Evolutionary conservation across 192 early-diverging fungal species (phyloP), one percentile per base, ranked within the genome.

Genomic region (Rhizoclosmatium globosum): DNA sequence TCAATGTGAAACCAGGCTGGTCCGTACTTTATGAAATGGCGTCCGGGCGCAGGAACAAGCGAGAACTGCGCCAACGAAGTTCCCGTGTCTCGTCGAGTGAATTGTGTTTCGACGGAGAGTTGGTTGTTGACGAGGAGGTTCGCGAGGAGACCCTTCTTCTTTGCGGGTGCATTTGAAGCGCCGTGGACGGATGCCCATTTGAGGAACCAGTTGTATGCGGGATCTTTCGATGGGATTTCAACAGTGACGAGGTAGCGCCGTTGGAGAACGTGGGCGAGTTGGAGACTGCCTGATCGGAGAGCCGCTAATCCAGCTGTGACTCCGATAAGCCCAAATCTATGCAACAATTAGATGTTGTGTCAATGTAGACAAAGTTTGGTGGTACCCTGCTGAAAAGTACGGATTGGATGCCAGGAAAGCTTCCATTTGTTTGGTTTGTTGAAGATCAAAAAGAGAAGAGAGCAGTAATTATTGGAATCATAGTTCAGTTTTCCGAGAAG

Each of bases 201-300:
- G 23, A 98, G 85, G 68, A 98, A 93, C 97, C 97, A 99, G 39
- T 89, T 82, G 85, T 98, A 98, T 47, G 92, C 92, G 71, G 94
- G 94, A 82, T 99, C 97, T 79, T 97, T 96, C 78, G 90, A 92
- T 9, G 95, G 95, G 61, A 99, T 97, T 79, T 99, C 97, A 62
- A 99, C 88, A 3, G 95, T 92, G 6, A 96, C 95, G 11, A 99
- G 85, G 11, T 98, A 81, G 48, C 93, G 89, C 23, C 96, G 92
- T 57, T 91, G 90, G 21, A 92, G 82, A 13, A 96, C 47, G 1
- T 90, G 88, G 15, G 91, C 89, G 19, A 92, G 93, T 3, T 93
- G 86, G 0, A 89, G 82, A 0, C 92, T 83, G 31, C 92, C 94
- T 78, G 92, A 87, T 31, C 94, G 88, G 17, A 97, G 83, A 4